Evolutionary conservation across 768 basidiomycete species (phyloP).

Genomic region (Lentinula raphanica): DNA sequence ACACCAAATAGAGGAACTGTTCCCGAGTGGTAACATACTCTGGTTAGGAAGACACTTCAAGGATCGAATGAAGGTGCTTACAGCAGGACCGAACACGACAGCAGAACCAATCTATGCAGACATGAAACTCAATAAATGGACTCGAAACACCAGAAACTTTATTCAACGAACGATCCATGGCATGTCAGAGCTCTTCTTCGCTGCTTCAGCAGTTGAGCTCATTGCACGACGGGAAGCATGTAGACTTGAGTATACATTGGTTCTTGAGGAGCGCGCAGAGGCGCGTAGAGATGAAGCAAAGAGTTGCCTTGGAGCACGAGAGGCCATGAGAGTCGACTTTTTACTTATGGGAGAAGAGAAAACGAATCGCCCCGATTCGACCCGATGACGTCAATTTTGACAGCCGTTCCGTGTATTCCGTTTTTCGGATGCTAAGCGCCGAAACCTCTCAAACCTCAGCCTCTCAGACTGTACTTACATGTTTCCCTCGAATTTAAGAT

Average conservation of each 20-base stretch:
- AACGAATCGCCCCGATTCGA: background rate
- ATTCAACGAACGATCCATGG: constrained; percentile 4
- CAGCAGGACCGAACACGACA: constrained; percentile 8
- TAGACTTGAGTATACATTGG: background rate
- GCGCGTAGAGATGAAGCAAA: constrained; percentile 2
- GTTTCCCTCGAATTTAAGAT: no score
- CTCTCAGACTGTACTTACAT: no score
- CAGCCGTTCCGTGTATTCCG: background rate
- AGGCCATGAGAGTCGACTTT: background rate
- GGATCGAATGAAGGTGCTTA: background rate
- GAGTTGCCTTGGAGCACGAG: constrained; percentile 1
- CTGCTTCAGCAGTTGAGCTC: constrained; percentile 7
- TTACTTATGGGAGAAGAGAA: background rate
- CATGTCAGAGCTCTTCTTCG: constrained; percentile 6
- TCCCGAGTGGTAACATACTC: no score
- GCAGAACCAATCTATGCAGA: constrained; percentile 8
- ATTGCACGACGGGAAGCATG: constrained; percentile 7
- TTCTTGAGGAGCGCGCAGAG: background rate
- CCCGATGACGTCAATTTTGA: background rate
- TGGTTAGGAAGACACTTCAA: background rate
- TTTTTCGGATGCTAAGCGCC: no score
- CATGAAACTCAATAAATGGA: background rate
- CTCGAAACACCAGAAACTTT: background rate
- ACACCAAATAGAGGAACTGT: constrained; percentile 8
- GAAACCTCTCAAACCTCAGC: no score